Evolutionary conservation across 768 basidiomycete genomes (phyloP).

Genomic region (Leccinum boreale): DNA sequence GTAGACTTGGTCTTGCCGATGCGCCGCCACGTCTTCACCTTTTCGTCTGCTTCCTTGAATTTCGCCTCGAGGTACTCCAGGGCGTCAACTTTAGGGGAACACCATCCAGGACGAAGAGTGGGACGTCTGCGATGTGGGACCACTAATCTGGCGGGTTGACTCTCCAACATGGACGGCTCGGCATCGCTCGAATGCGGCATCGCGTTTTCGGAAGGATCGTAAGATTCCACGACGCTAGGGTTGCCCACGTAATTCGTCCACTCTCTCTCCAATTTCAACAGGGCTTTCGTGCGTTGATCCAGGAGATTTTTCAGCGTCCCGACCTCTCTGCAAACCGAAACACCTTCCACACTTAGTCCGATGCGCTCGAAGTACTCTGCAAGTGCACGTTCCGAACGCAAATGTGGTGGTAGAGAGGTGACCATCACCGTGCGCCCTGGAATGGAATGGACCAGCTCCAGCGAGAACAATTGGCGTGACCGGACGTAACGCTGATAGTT

Average conservation of each 20-base stretch:
- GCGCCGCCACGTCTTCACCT: conserved; percentile 70
- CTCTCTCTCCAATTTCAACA: conserved; percentile 74
- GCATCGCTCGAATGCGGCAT: conserved; percentile 43
- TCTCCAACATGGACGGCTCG: conserved; percentile 53
- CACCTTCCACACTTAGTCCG: conserved; percentile 86
- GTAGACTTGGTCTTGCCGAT: conserved; percentile 77
- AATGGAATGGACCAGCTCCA: conserved; percentile 93
- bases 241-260: conserved; percentile 96
- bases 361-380: conserved; percentile 94
- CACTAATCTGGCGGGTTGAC: conserved; percentile 55
- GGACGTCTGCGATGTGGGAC: conserved; percentile 76
- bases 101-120: conserved; percentile 72
- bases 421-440: conserved; percentile 92
- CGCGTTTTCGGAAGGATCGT: conserved; percentile 67
- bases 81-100: conserved; percentile 77
- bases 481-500: conserved; percentile 89
- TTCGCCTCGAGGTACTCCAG: conserved; percentile 80
- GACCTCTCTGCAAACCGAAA: conserved; percentile 83
- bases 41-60: conserved; percentile 81
- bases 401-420: conserved; percentile 76
- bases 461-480: conserved; percentile 87
- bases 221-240: conserved; percentile 80
- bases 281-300: conserved; percentile 74
- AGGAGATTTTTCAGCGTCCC: conserved; percentile 67
- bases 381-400: conserved; percentile 79